These are phyloP conservation scores for Lachnellula arida DNA, from an alignment of 2,329 filamentous ascomycete genomes.

Conservation along the genomic window DNA sequence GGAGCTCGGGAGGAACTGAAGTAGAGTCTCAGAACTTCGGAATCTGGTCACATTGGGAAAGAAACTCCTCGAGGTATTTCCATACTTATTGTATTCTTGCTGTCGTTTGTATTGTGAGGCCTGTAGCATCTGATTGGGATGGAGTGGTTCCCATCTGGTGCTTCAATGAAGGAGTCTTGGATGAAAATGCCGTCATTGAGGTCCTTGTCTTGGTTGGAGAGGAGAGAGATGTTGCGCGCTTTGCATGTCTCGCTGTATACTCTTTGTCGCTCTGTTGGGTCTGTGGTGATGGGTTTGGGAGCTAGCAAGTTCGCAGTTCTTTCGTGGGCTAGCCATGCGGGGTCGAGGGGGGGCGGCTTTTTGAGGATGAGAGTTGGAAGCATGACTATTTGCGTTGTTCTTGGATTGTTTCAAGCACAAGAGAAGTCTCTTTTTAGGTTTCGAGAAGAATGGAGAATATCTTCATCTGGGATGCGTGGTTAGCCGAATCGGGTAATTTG, in stretches of 20 bases:
- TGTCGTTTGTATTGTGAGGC: not conserved
- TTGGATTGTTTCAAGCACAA: not conserved
- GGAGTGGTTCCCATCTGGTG: not conserved
- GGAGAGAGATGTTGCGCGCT: slow-evolving; percentile 34
- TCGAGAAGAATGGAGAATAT: not conserved
- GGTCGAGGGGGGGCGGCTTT: slow-evolving; percentile 35
- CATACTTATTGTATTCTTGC: slow-evolving; percentile 26
- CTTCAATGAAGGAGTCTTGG: slow-evolving; percentile 10
- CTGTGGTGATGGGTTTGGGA: slow-evolving; percentile 26
- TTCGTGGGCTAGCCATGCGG: slow-evolving; percentile 39
- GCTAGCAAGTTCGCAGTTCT: slow-evolving; percentile 27
- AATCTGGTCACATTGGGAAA: no score
- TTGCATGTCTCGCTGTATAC: slow-evolving; percentile 40
- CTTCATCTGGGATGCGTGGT: no score
- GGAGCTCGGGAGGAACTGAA: no score
- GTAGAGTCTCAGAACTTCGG: no score
- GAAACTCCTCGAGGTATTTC: no score
- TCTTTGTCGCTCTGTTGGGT: slow-evolving; percentile 15
- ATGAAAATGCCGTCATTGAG: slow-evolving; percentile 34
- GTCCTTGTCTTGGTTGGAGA: slow-evolving; percentile 34
- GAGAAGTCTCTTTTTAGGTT: not conserved
- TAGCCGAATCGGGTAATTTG: no score
- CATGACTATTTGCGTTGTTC: not conserved
- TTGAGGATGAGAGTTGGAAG: slow-evolving; percentile 11
- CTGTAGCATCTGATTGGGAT: slow-evolving; percentile 21